A percentile compares a stretch with the other conserved stretches of the same genome.
These are phyloP conservation scores for Rosa chinensis DNA, from an alignment of 306 rosid species.

Conservation along the genomic window DNA sequence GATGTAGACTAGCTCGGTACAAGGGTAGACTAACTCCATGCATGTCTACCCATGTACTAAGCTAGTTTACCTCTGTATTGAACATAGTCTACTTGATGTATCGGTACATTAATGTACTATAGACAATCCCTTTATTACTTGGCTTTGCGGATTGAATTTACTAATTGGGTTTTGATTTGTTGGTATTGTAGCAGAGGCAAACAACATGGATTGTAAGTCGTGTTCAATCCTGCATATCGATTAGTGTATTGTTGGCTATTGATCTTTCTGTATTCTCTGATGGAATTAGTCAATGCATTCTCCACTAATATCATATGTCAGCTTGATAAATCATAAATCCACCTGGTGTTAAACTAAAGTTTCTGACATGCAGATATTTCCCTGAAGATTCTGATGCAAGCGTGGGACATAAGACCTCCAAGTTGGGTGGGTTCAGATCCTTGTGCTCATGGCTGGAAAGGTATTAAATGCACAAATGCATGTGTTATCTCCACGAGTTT, in stretches of 20 bases:
- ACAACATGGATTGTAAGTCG: neutral
- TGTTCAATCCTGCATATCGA: neutral
- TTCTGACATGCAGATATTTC: slow-evolving; percentile 2
- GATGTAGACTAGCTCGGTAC: too few relatives aligned
- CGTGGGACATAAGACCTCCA: neutral
- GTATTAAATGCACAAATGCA: too few relatives aligned
- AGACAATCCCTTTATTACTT: too few relatives aligned
- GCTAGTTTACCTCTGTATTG: too few relatives aligned
- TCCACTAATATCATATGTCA: neutral
- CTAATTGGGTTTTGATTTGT: neutral
- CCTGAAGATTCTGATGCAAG: slow-evolving; percentile 6
- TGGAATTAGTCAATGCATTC: neutral
- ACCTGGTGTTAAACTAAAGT: neutral
- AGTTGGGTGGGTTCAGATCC: neutral
- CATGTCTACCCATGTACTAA: too few relatives aligned
- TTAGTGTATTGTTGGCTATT: neutral
- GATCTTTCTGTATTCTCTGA: neutral
- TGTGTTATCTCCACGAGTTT: too few relatives aligned
- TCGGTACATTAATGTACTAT: too few relatives aligned
- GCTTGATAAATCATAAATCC: neutral
- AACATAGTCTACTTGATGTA: too few relatives aligned
- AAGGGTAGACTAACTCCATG: too few relatives aligned
- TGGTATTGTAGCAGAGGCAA: neutral
- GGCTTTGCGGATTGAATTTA: too few relatives aligned
- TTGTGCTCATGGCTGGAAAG: too few relatives aligned